Evolutionary conservation across 1,139 yeast species (phyloP), one percentile per base, ranked within the genome.

Genomic region (Blastobotrys serpentis): DNA sequence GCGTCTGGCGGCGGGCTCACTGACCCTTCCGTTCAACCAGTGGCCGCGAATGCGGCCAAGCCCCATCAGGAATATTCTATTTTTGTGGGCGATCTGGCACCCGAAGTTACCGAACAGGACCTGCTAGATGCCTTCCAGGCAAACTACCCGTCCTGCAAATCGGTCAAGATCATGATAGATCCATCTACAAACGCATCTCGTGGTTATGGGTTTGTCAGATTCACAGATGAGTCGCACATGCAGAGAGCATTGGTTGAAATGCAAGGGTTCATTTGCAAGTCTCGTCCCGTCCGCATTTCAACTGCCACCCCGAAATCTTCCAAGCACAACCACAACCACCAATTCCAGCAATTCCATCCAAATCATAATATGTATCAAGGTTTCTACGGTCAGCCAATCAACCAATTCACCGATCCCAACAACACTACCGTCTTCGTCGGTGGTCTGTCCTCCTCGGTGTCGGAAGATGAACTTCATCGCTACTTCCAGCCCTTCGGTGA

Each of bases 341-440:
- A 29, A 11, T 29, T 29, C 32, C 32, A 29, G 7, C 32, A 29
- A 11, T 29, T 29, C 32, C 32, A 29, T 29, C 32, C 32, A 11
- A 29, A 29, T 14, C 37, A 43, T 39, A 30, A 43, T 34, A 46
- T 43, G 42, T 54, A 43, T 37, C 53, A 43, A 45, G 68, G 67
- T 1, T 65, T 60, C 51, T 63, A 61, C 47, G 65, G 66, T 29
- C 49, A 55, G 11, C 56, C 67, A 14, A 58, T 77, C 56, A 75
- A 70, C 56, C 81, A 79, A 56, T 84, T 72, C 62, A 74, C 84
- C 37, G 95, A 88, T 61, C 89, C 90, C 16, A 82, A 78, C 62
- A 89, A 88, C 65, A 87, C 96, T 10, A 89, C 97, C 0, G 96
- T 89, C n/a, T 89, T 89, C 65, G 92, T 89, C 18, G 97, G 97